Evolutionary conservation across 768 basidiomycete species (phyloP), one percentile per base, ranked within the genome.

Genomic region (Pleurotus cornucopiae): DNA sequence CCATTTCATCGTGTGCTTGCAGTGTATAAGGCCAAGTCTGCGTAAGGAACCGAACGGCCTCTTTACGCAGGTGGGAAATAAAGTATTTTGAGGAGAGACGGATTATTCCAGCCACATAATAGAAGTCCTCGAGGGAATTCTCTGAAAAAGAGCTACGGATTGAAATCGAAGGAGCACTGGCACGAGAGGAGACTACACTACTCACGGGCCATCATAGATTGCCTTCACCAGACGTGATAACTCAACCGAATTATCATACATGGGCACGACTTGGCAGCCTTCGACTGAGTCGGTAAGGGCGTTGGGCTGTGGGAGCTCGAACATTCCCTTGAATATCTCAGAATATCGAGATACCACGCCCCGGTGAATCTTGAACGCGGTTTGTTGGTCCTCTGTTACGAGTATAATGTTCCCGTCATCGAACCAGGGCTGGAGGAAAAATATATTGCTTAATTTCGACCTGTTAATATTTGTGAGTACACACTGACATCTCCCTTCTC

Each of bases 11-110:
- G 59, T 85, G 83, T 7, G 80, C 81, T 39, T 72, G 66, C 3
- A 86, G 72, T 2, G 82, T 82, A 46, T 75, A 67, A 9, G 77
- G 67, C 84, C 83, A 86, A 1, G 76, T 80, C 55, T 73, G 64
- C 12, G 73, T 65, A 12, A 86, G 73, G 54, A 76, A 71, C 48
- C 68, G 69, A 53, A 84, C 77, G 37, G 78, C 79, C 57, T 79
- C 72, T n/a, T 63, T 62, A n/a, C 83, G 79, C 5, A 84, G 73
- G 49, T 76, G 73, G 5, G 68, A 62, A 34, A 85, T 76, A 62
- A 84, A 79, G 55, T 86, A 86, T 60, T 86, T 86, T 26, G 78
- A 82, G 9, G 83, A 64, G 11, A 86, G 68, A 16, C 83, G 82
- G 13, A 86, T 68, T 41, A 85, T 78, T 4, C 81, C 79, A 30